These are phyloP conservation scores for Ophiostoma novo-ulmi DNA, from an alignment of 2,329 filamentous ascomycete genomes.

Conservation along the genomic window DNA sequence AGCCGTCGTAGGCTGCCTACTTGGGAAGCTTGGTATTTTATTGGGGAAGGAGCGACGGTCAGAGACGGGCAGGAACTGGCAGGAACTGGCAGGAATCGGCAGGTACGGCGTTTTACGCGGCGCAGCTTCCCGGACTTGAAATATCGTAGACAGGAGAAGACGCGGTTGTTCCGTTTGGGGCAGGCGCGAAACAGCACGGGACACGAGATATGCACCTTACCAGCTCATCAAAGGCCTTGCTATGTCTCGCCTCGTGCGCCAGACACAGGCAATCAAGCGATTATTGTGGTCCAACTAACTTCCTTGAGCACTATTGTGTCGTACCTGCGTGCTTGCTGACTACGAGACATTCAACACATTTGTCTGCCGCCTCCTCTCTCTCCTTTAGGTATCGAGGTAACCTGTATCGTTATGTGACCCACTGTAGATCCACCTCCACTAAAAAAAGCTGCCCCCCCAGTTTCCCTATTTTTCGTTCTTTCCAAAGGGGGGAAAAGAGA, in stretches of 20 bases:
- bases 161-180: background rate
- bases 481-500: slow-evolving; percentile 22
- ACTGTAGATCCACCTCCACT: slow-evolving; percentile 25
- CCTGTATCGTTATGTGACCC: slow-evolving; percentile 23
- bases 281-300: background rate
- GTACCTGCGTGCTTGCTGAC: too few relatives aligned
- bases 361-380: background rate
- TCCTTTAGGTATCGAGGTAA: slow-evolving; percentile 8
- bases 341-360: background rate
- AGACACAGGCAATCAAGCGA: background rate
- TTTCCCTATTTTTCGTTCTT: slow-evolving; percentile 20
- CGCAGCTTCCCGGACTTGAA: background rate
- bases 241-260: slow-evolving; percentile 4
- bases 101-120: background rate
- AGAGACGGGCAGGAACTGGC: background rate
- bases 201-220: background rate
- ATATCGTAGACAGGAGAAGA: background rate
- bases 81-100: background rate
- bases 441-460: slow-evolving; percentile 22
- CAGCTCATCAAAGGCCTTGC: background rate
- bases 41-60: background rate
- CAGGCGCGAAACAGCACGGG: background rate
- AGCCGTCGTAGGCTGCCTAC: background rate
- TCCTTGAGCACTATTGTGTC: too few relatives aligned
- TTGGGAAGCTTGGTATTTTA: background rate